Evolutionary conservation across 2,329 filamentous ascomycete genomes (phyloP).

Genomic region (Curvularia spicifera): DNA sequence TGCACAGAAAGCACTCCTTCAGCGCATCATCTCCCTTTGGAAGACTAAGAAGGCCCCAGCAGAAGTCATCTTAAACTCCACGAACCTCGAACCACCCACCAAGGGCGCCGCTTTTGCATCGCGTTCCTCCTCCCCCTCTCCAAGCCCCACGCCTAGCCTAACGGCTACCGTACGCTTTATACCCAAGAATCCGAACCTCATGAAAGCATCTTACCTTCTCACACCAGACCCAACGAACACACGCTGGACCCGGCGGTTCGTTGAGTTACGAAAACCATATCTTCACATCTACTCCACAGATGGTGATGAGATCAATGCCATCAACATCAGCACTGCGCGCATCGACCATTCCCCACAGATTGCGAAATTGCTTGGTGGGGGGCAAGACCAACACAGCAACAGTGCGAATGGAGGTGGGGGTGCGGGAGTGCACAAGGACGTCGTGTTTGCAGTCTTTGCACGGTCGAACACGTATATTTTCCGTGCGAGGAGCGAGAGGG

Average conservation of each 20-base stretch:
- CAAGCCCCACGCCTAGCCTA: slow-evolving; percentile 64
- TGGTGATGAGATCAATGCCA: slow-evolving; percentile 87
- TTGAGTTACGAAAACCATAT: slow-evolving; percentile 90
- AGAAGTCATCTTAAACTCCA: slow-evolving; percentile 56
- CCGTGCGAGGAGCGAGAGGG: slow-evolving; percentile 82
- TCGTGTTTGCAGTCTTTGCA: slow-evolving; percentile 91
- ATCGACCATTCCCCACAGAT: slow-evolving; percentile 92
- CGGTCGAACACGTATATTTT: slow-evolving; percentile 96
- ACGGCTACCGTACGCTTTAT: slow-evolving; percentile 78
- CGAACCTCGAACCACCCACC: slow-evolving; percentile 70
- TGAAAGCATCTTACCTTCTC: slow-evolving; percentile 88
- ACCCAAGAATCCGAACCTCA: slow-evolving; percentile 72
- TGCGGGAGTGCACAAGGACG: slow-evolving; percentile 56
- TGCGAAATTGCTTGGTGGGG: slow-evolving; percentile 70
- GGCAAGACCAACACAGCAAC: slow-evolving; percentile 7
- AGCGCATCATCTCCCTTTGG: slow-evolving; percentile 70
- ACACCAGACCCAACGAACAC: slow-evolving; percentile 81
- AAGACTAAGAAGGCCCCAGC: slow-evolving; percentile 52
- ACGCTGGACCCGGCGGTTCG: slow-evolving; percentile 89
- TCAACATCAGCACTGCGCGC: slow-evolving; percentile 87
- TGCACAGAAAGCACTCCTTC: slow-evolving; percentile 52
- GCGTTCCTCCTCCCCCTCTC: slow-evolving; percentile 47
- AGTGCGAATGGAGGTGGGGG: slow-evolving; percentile 15
- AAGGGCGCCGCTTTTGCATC: slow-evolving; percentile 61
- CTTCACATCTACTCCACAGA: slow-evolving; percentile 87